Evolutionary conservation across 2,329 filamentous ascomycete genomes (phyloP), one percentile per base, ranked within the genome.

Genomic region (Monosporascus sp.): DNA sequence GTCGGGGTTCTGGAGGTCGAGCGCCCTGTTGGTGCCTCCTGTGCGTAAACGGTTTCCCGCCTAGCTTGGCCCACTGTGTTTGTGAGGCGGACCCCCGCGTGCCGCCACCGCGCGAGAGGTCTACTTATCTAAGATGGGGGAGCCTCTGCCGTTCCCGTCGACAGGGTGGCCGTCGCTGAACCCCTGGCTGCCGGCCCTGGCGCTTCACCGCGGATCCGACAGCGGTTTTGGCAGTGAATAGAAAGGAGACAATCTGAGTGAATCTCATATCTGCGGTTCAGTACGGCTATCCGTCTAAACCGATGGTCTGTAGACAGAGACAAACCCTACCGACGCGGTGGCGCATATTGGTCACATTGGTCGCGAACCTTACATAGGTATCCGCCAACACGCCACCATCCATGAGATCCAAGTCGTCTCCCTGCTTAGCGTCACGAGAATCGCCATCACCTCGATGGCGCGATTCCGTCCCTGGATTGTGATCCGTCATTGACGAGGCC

Each of bases 1-100:
- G 56, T 83, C 79, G 0, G 84, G 84, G 60, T 87, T 87, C 56
- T 83, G 75, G 2, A 81, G 66, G 60, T 88, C 85, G 24, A 87
- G 67, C 49, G 75, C 70, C 48, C 77, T 72, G 63, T 88, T 84
- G 22, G 84, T 88, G 27, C 83, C 85, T 17, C 84, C 85, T 87
- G 27, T 1, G 9, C 27, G 8, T 27, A 27, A 3, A 9, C 27
- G 50, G 20, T 39, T 8, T 18, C 44, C 6, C n/a, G 1, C 15
- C 45, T 22, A 48, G 17, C 43, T 6, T 25, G n/a, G 3, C 22
- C 27, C 11, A 5, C 4, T 17, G 27, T n/a, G 11, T 22, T 9
- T 31, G 47, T 14, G 35, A 35, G 9, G 20, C n/a, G 7, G 6
- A 20, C 18, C 15, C 5, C 9, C 14, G n/a, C 14, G 9, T 35